These are phyloP conservation scores for Cryptococcus hybrid DNA, from an alignment of 1,284 basidiomycete species.

Conservation along the genomic window DNA sequence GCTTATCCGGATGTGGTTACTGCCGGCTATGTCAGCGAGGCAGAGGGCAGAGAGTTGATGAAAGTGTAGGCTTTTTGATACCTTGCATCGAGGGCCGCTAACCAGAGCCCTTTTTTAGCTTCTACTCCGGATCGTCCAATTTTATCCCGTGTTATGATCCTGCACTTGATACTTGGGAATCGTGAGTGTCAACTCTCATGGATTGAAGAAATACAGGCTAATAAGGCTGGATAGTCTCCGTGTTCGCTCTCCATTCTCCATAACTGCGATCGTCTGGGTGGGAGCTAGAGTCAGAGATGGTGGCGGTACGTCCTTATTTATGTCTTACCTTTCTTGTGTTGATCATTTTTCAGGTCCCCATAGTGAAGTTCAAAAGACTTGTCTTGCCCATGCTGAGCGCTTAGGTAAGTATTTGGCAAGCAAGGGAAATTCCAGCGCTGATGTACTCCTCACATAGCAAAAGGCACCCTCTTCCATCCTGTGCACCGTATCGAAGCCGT, in stretches of 20 bases:
- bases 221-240: conserved; percentile 27
- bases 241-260: conserved; percentile 46
- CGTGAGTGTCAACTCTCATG: conserved; percentile 21
- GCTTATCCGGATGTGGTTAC: conserved; percentile 47
- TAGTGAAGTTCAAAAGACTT: conserved; percentile 39
- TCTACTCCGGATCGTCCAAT: conserved; percentile 79
- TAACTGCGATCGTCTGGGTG: conserved; percentile 81
- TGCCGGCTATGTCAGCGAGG: conserved; percentile 66
- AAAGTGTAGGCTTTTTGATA: conserved; percentile 57
- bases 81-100: neutral
- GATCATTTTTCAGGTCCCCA: conserved; percentile 16
- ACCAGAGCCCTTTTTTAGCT: conserved; percentile 43
- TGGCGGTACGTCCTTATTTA: conserved; percentile 48
- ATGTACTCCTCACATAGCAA: conserved; percentile 52
- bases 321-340: conserved; percentile 4
- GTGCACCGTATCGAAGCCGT: conserved; percentile 75
- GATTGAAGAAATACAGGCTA: neutral
- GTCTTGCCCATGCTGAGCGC: conserved; percentile 59
- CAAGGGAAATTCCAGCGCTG: neutral
- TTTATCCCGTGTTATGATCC: conserved; percentile 84
- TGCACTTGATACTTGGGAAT: conserved; percentile 71
- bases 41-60: conserved; percentile 78
- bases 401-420: conserved; percentile 56
- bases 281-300: conserved; percentile 83
- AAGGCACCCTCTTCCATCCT: conserved; percentile 78